These are phyloP conservation scores for Mortierella sp. DNA, from an alignment of 371 early-diverging fungal species.

Conservation along the genomic window DNA sequence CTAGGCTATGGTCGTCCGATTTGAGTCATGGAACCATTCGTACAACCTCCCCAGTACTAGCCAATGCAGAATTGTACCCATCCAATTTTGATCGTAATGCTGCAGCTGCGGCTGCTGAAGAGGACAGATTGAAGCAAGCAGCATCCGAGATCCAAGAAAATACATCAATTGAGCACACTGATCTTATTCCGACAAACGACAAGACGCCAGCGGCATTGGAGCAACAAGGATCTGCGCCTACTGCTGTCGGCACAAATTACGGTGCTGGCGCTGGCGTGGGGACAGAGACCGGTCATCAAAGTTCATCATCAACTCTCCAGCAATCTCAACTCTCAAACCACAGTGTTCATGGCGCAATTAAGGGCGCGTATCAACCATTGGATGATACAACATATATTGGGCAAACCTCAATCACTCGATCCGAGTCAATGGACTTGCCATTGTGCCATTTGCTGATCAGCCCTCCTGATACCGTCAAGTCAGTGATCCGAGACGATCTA, in stretches of 20 bases:
- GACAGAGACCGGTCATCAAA: not conserved
- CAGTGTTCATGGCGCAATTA: not conserved
- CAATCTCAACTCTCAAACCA: not conserved
- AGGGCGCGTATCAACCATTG: constrained; percentile 21
- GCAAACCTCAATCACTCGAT: constrained; percentile 42
- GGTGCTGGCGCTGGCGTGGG: not conserved
- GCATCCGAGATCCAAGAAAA: not conserved
- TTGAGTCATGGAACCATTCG: not conserved
- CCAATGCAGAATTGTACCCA: constrained; percentile 5
- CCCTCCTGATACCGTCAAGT: constrained; percentile 50
- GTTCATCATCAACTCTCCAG: not conserved
- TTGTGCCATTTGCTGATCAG: constrained; percentile 63
- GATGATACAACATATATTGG: constrained; percentile 51
- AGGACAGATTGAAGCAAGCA: not conserved
- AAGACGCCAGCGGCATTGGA: not conserved
- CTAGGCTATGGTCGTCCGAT: not conserved
- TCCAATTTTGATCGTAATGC: constrained; percentile 26
- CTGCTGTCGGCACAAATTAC: not conserved
- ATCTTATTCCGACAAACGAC: not conserved
- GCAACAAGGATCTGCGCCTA: not conserved
- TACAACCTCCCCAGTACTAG: not conserved
- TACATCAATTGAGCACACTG: not conserved
- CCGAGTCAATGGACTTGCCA: constrained; percentile 57
- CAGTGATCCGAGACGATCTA: constrained; percentile 34
- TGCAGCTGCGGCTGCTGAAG: constrained; percentile 7